phyloP scores from a whole-genome alignment of 208 protist genomes.

The Trypanosoma conorhini region DNA sequence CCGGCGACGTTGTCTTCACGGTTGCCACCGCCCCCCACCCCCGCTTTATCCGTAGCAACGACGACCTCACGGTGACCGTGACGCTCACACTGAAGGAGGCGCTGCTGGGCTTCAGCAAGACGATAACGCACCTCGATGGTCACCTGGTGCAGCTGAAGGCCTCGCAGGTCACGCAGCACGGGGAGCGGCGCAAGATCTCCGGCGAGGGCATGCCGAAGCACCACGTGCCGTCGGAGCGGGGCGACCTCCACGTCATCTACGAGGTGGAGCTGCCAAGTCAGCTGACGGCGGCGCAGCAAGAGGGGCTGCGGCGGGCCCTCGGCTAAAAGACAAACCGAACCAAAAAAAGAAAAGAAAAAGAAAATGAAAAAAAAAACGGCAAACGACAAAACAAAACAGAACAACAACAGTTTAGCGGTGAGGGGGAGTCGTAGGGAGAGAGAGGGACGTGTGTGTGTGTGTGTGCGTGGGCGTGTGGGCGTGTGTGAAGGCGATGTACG shows the following conservation, averaged over 20 bases:
- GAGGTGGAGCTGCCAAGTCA: slow-evolving; percentile 49
- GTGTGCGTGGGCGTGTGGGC: background rate
- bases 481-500: background rate
- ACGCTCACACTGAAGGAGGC: slow-evolving; percentile 73
- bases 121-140: slow-evolving; percentile 73
- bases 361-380: slow-evolving; percentile 4
- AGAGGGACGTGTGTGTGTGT: background rate
- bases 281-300: slow-evolving; percentile 30
- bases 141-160: slow-evolving; percentile 45
- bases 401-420: background rate
- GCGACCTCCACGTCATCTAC: slow-evolving; percentile 70
- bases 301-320: slow-evolving; percentile 29
- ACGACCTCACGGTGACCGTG: slow-evolving; percentile 60
- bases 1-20: slow-evolving; percentile 59
- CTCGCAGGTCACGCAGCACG: slow-evolving; percentile 45
- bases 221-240: slow-evolving; percentile 62
- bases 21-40: slow-evolving; percentile 43
- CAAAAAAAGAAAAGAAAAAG: background rate
- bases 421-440: background rate
- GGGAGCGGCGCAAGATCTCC: slow-evolving; percentile 25
- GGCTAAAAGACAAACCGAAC: background rate
- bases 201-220: slow-evolving; percentile 88
- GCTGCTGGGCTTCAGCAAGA: slow-evolving; percentile 75
- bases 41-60: slow-evolving; percentile 48
- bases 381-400: slow-evolving; percentile 2